A percentile compares a stretch with the other conserved stretches of the same genome.
Conservation (phyloP, 1,139 yeast species). For the Blastobotrys aristatus region DNA sequence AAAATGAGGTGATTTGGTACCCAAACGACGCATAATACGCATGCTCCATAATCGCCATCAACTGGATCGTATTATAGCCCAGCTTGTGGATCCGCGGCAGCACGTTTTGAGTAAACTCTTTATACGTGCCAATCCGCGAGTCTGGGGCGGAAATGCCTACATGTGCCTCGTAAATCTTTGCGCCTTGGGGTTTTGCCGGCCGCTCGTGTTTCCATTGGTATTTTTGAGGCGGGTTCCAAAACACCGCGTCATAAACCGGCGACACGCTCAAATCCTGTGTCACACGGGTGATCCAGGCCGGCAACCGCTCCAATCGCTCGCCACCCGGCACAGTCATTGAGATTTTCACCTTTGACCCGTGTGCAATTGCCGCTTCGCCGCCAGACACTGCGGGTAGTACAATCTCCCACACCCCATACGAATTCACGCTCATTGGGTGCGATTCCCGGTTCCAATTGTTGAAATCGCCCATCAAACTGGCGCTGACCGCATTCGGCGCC, state of each 20-base stretch:
- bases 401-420: conserved; percentile 66
- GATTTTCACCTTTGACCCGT: conserved; percentile 75
- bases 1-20: conserved; percentile 88
- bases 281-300: conserved; percentile 86
- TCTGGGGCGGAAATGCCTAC: conserved; percentile 93
- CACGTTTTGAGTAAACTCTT: conserved; percentile 72
- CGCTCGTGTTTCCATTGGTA: conserved; percentile 56
- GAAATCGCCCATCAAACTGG: conserved; percentile 83
- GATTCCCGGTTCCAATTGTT: conserved; percentile 67
- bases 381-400: conserved; percentile 43
- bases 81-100: conserved; percentile 79
- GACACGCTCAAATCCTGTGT: conserved; percentile 54
- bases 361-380: conserved; percentile 67
- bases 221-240: conserved; percentile 72
- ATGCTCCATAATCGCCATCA: conserved; percentile 98
- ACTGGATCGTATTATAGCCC: conserved; percentile 89
- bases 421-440: conserved; percentile 51
- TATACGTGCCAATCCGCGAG: conserved; percentile 76
- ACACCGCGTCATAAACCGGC: conserved; percentile 74
- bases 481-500: conserved; percentile 79
- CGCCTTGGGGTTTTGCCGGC: conserved; percentile 58
- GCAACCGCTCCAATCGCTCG: conserved; percentile 68
- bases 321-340: conserved; percentile 63
- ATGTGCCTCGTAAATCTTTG: conserved; percentile 92
- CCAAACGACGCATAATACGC: conserved; percentile 98